A percentile compares a stretch with the other conserved stretches of the same genome.
Conservation (phyloP, 2,329 filamentous ascomycete species). For the Trichophyton verrucosum region DNA sequence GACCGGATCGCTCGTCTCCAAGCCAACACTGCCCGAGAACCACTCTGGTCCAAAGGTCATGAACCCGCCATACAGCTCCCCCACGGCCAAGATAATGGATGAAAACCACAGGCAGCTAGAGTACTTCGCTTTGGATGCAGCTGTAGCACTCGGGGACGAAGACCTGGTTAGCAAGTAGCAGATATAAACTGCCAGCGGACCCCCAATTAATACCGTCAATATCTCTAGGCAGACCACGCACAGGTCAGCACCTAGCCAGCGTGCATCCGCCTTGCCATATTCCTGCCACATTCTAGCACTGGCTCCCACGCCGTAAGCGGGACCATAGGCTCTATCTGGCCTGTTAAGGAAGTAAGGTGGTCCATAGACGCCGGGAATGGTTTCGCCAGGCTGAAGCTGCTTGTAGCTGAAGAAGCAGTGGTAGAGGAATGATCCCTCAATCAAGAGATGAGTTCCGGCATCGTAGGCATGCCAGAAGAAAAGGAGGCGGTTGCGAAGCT, state of each 20-base stretch:
- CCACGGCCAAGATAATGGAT: slow-evolving; percentile 48
- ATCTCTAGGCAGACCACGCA: slow-evolving; percentile 49
- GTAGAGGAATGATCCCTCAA: slow-evolving; percentile 86
- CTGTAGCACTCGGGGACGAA: neutral
- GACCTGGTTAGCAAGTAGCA: slow-evolving; percentile 39
- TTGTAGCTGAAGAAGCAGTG: slow-evolving; percentile 73
- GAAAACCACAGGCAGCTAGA: slow-evolving; percentile 41
- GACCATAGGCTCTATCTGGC: slow-evolving; percentile 46
- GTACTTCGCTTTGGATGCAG: slow-evolving; percentile 16
- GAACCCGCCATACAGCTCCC: slow-evolving; percentile 50
- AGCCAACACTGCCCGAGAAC: slow-evolving; percentile 45
- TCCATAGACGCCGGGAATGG: slow-evolving; percentile 5
- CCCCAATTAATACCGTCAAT: slow-evolving; percentile 48
- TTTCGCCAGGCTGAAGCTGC: slow-evolving; percentile 29
- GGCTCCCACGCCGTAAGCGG: slow-evolving; percentile 43
- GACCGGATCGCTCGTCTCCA: slow-evolving; percentile 49
- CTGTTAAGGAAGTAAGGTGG: slow-evolving; percentile 42
- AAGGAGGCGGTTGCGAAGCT: slow-evolving; percentile 54
- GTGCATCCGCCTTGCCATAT: slow-evolving; percentile 51
- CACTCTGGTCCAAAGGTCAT: slow-evolving; percentile 57
- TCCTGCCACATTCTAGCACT: slow-evolving; percentile 51
- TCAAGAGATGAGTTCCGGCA: slow-evolving; percentile 76
- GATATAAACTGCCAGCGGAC: slow-evolving; percentile 45
- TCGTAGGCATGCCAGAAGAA: slow-evolving; percentile 96
- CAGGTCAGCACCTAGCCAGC: slow-evolving; percentile 49